phyloP scores from a whole-genome alignment of 1,284 basidiomycete species.

The Erythrobasidium hasegawianum region DNA sequence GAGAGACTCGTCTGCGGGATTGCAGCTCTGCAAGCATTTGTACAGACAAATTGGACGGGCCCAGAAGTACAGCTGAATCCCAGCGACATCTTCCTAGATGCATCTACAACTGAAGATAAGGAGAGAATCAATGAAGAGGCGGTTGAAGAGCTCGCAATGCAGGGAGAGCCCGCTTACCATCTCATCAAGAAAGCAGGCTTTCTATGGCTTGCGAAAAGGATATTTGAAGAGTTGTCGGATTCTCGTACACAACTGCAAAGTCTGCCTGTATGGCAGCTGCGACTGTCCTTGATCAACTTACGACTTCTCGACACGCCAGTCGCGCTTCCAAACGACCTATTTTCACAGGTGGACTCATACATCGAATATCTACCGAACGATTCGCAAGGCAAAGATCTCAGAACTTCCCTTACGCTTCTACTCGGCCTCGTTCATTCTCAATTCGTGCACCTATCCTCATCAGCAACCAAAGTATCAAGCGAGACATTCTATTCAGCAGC shows the following conservation, averaged over 20 bases:
- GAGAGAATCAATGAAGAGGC: slow-evolving; percentile 60
- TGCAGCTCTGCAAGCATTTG: slow-evolving; percentile 79
- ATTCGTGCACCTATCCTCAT: slow-evolving; percentile 56
- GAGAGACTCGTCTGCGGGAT: slow-evolving; percentile 62
- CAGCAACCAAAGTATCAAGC: slow-evolving; percentile 64
- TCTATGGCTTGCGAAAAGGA: slow-evolving; percentile 69
- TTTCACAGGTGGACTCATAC: slow-evolving; percentile 57
- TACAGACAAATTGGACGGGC: slow-evolving; percentile 96
- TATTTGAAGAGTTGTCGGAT: slow-evolving; percentile 53
- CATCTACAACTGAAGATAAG: slow-evolving; percentile 49
- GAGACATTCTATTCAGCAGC: slow-evolving; percentile 77
- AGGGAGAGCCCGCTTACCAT: slow-evolving; percentile 95
- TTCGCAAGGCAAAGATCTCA: slow-evolving; percentile 57
- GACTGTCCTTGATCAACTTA: slow-evolving; percentile 70
- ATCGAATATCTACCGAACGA: slow-evolving; percentile 44
- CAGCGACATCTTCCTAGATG: slow-evolving; percentile 53
- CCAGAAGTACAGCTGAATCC: slow-evolving; percentile 68
- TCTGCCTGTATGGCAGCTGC: slow-evolving; percentile 67
- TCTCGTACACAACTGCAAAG: not conserved
- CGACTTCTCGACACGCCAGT: slow-evolving; percentile 83
- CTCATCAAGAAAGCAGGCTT: slow-evolving; percentile 68
- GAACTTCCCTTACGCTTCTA: slow-evolving; percentile 70
- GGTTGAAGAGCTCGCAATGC: slow-evolving; percentile 70
- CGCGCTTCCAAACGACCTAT: slow-evolving; percentile 56
- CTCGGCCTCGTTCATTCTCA: slow-evolving; percentile 73